Base-by-base conservation (phyloP, 2,329 filamentous ascomycete genomes). In the Xylariaceae sp. region DNA sequence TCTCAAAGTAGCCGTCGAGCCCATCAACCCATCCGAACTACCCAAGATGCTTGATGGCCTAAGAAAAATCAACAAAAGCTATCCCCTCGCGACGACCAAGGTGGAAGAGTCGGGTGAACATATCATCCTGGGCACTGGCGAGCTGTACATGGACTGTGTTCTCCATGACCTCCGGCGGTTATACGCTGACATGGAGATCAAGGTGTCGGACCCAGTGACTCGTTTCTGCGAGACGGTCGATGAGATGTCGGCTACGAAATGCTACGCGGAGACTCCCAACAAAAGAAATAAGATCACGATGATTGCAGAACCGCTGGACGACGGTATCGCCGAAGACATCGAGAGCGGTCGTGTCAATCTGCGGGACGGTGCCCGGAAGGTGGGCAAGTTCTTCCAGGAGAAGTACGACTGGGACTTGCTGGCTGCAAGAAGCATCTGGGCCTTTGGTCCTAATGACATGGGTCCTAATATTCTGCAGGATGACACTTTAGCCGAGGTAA, bases 231-330 rank as follows among this genome's bases (percentile, higher is more conserved):
- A 99, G 77, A 99, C 94, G 0, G 93, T 97, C 30, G 92, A 96
- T 44, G 94, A 99, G 74, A 96, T 94, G 66, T 97, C 92, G 15
- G 92, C 92, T 17, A 97, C 96, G 61, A 97, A 97, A 76, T 99
- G 94, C 77, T 99, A 97, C 73, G 93, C 94, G 18, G 86, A 96
- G 67, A 97, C 94, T 2, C 94, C 94, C 1, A 99, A 99, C 78
- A 99, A 99, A 78, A 97, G 97, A 80, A 99, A 99, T 79, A 96
- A 96, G 74, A 89, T 99, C 69, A 97, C 94, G 42, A 97, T 99
- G 90, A 89, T 97, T 59, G 94, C 94, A 2, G 94, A 99, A 74
- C 93, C 94, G 39, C 79, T 99, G 11, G 94, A 99, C 67, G 89
- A 95, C 68, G 94, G 94, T 13, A 96, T 99, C 63, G 91, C 93